Conservation (phyloP, 208 protist genomes). For the Spongospora subterranea region DNA sequence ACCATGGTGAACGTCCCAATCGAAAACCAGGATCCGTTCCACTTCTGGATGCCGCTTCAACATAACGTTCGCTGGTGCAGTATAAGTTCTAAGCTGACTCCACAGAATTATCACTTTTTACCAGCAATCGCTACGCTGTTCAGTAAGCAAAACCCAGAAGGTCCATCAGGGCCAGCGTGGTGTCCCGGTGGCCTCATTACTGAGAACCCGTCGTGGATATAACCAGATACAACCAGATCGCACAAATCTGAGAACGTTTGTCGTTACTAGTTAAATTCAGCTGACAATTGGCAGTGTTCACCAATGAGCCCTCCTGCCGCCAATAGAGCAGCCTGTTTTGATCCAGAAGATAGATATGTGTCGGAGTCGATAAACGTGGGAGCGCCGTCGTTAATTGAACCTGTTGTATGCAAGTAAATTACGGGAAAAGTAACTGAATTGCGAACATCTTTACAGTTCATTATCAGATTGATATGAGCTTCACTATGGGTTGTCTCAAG, state of each 20-base stretch:
- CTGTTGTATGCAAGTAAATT: neutral
- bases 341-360: constrained; percentile 9
- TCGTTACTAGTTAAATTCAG: neutral
- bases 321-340: constrained; percentile 54
- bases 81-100: neutral
- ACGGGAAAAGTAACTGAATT: neutral
- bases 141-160: constrained; percentile 72
- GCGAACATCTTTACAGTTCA: neutral
- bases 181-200: constrained; percentile 75
- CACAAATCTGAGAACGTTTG: constrained; percentile 41
- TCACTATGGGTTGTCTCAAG: neutral
- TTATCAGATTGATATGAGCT: neutral
- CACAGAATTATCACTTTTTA: constrained; percentile 50
- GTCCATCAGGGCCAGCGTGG: constrained; percentile 59
- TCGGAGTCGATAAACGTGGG: neutral
- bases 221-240: constrained; percentile 65
- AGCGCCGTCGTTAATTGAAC: neutral
- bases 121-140: constrained; percentile 75
- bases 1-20: constrained; percentile 92
- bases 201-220: constrained; percentile 71
- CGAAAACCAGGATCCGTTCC: constrained; percentile 84
- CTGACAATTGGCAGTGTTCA: neutral
- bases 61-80: neutral
- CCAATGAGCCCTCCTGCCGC: constrained; percentile 67
- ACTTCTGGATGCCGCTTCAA: neutral